These are phyloP conservation scores for Suhomyces guaymorum DNA, from an alignment of 1,139 yeast species.

Conservation along the genomic window DNA sequence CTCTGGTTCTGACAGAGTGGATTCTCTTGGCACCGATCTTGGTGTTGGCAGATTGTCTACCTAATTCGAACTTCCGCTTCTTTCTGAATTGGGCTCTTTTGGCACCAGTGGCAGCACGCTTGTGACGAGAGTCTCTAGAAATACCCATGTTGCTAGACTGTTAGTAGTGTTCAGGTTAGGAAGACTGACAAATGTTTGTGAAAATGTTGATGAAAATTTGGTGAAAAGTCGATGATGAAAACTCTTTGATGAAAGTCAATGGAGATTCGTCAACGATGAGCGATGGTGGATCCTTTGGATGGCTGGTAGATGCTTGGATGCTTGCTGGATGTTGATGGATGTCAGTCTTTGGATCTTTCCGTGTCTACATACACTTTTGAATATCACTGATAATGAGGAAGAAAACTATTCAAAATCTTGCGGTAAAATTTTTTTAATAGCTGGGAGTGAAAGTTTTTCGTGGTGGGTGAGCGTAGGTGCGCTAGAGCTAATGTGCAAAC, in stretches of 20 bases:
- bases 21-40: conserved; percentile 98
- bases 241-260: too few relatives aligned
- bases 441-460: conserved; percentile 13
- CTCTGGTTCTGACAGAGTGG: conserved; percentile 99
- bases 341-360: conserved; percentile 1
- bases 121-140: conserved; percentile 99
- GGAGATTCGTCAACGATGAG: neutral
- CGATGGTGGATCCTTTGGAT: too few relatives aligned
- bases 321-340: neutral
- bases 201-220: too few relatives aligned
- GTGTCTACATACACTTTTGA: conserved; percentile 20
- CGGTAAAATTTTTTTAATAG: conserved; percentile 16
- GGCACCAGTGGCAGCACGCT: conserved; percentile 99
- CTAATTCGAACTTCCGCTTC: conserved; percentile 99
- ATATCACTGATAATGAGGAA: conserved; percentile 20
- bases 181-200: neutral
- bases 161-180: conserved; percentile 29
- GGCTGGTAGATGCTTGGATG: too few relatives aligned
- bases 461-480: conserved; percentile 6
- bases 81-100: conserved; percentile 99
- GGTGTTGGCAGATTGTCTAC: conserved; percentile 99
- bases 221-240: too few relatives aligned
- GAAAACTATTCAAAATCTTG: conserved; percentile 12
- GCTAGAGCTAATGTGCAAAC: conserved; percentile 7
- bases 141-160: conserved; percentile 78